phyloP scores from a whole-genome alignment of 2,329 filamentous ascomycete species.

The Ilyonectria sp. region DNA sequence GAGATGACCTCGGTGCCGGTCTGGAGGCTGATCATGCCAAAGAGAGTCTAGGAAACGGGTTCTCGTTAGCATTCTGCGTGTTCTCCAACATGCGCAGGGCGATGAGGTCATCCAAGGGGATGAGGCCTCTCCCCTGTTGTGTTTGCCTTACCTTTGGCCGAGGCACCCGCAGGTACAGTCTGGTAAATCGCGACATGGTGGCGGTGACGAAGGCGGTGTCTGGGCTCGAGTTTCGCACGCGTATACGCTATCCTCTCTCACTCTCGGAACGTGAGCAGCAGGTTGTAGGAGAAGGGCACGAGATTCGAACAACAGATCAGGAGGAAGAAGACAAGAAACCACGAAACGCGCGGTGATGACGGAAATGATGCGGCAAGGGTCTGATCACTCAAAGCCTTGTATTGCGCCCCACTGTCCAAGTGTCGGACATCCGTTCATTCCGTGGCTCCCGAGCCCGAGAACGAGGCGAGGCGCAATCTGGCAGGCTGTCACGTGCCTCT shows the following conservation, averaged over 20 bases:
- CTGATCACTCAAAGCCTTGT: slow-evolving; percentile 33
- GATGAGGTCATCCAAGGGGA: background rate
- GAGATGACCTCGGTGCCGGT: slow-evolving; percentile 90
- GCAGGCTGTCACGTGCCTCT: slow-evolving; percentile 23
- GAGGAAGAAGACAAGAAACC: slow-evolving; percentile 31
- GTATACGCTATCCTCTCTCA: slow-evolving; percentile 16
- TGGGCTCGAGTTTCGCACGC: slow-evolving; percentile 3
- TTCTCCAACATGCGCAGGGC: background rate
- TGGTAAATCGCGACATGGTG: slow-evolving; percentile 56
- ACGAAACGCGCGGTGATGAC: slow-evolving; percentile 39
- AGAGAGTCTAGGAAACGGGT: slow-evolving; percentile 75
- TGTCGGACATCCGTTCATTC: slow-evolving; percentile 31
- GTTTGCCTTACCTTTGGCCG: slow-evolving; percentile 56
- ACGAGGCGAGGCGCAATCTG: slow-evolving; percentile 11
- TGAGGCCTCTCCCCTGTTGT: slow-evolving; percentile 1
- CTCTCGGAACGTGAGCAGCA: slow-evolving; percentile 13
- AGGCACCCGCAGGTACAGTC: slow-evolving; percentile 56
- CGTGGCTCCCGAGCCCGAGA: slow-evolving; percentile 12
- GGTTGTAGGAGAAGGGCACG: slow-evolving; percentile 14
- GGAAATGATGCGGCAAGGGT: slow-evolving; percentile 49
- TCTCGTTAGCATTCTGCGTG: slow-evolving; percentile 35
- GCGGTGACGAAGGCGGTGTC: slow-evolving; percentile 16
- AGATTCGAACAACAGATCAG: slow-evolving; percentile 29
- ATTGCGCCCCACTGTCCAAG: slow-evolving; percentile 24
- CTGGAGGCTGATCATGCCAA: slow-evolving; percentile 88